Conservation (phyloP, 2,329 filamentous ascomycete species). For the Fusarium setosum region DNA sequence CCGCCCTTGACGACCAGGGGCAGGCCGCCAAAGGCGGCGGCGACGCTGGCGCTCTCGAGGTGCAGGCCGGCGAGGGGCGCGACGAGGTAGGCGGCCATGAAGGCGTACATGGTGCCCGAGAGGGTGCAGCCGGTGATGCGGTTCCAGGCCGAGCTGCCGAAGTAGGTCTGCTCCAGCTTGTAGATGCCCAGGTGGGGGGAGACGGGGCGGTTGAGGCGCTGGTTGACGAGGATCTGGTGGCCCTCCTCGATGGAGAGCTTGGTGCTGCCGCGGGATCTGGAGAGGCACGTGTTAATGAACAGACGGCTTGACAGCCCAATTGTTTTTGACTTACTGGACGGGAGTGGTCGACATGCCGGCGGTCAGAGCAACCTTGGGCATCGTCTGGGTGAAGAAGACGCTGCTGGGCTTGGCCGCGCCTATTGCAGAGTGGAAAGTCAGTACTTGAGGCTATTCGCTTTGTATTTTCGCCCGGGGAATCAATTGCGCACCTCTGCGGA, state of each 20-base stretch:
- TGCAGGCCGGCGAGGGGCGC: slow-evolving; percentile 78
- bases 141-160: slow-evolving; percentile 77
- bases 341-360: slow-evolving; percentile 57
- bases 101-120: slow-evolving; percentile 81
- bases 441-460: slow-evolving; percentile 31
- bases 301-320: too few species aligned
- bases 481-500: slow-evolving; percentile 65
- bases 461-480: not conserved
- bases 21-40: slow-evolving; percentile 68
- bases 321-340: slow-evolving; percentile 55
- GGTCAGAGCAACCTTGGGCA: slow-evolving; percentile 59
- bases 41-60: slow-evolving; percentile 69
- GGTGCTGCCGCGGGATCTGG: slow-evolving; percentile 57
- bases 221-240: slow-evolving; percentile 77
- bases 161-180: slow-evolving; percentile 87
- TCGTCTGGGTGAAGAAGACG: slow-evolving; percentile 59
- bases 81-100: slow-evolving; percentile 82
- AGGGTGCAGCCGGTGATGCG: slow-evolving; percentile 85
- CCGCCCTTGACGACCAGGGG: slow-evolving; percentile 69
- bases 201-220: slow-evolving; percentile 85
- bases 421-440: slow-evolving; percentile 24
- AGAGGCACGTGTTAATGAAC: slow-evolving; percentile 18
- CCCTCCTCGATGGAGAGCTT: slow-evolving; percentile 66
- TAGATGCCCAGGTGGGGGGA: slow-evolving; percentile 90
- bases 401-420: slow-evolving; percentile 58